A percentile compares a stretch with the other conserved stretches of the same genome.
Evolutionary conservation across 768 basidiomycete species (phyloP).

Genomic region (Pisolithus marmoratus): DNA sequence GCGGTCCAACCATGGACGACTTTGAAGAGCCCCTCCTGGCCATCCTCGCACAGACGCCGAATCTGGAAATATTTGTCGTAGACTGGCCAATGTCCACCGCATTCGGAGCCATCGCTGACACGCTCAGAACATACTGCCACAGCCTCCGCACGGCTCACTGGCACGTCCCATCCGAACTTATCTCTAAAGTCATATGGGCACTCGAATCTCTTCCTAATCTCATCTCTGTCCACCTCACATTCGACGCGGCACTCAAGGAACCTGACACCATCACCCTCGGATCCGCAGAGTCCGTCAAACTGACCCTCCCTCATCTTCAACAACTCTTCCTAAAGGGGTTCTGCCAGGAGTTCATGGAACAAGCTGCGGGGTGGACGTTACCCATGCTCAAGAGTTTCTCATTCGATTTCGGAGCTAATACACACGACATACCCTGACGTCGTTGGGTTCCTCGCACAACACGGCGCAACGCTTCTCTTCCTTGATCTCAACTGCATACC

Average conservation of each 20-base stretch:
- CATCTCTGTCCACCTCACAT: constrained; percentile 51
- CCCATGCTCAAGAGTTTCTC: constrained; percentile 55
- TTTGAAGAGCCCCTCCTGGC: constrained; percentile 51
- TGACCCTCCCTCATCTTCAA: constrained; percentile 49
- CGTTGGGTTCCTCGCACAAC: constrained; percentile 49
- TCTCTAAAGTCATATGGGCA: constrained; percentile 69
- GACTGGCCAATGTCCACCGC: constrained; percentile 57
- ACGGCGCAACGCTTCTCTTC: constrained; percentile 53
- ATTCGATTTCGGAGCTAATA: constrained; percentile 39
- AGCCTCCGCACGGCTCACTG: constrained; percentile 58
- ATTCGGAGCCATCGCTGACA: constrained; percentile 61
- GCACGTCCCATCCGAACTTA: constrained; percentile 47
- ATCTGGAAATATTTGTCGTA: constrained; percentile 67
- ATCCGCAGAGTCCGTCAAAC: constrained; percentile 49
- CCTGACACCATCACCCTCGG: constrained; percentile 52
- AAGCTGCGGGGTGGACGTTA: constrained; percentile 60
- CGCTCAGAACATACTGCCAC: constrained; percentile 47
- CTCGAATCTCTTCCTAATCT: constrained; percentile 56
- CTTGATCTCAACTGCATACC: constrained; percentile 63
- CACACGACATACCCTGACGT: constrained; percentile 52
- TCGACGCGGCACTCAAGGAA: constrained; percentile 27
- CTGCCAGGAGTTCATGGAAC: constrained; percentile 62
- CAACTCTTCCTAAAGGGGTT: constrained; percentile 61
- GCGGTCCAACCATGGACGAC: constrained; percentile 39
- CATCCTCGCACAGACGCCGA: constrained; percentile 61